Conservation (phyloP, 2,329 filamentous ascomycete species). For the Macrophomina phaseolina region DNA sequence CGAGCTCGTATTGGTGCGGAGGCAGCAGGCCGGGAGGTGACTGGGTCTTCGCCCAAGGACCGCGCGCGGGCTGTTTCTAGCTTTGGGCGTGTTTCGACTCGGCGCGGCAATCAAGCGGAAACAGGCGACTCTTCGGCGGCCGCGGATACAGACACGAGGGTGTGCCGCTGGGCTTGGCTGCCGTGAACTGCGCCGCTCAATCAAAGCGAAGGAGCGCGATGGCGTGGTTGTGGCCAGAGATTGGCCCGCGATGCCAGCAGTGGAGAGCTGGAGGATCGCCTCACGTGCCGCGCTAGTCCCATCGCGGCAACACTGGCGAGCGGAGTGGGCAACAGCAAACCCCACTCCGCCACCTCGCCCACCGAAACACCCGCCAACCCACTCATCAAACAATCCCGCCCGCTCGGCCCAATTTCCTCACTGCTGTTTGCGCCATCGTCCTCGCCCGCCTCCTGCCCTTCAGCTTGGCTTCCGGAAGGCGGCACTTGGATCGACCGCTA, state of each 20-base stretch:
- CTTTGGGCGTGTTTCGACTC: background rate
- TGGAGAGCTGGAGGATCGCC: background rate
- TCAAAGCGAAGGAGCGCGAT: background rate
- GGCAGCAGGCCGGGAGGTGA: background rate
- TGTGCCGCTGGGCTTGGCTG: background rate
- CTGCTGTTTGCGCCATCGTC: background rate
- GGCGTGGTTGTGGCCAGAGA: slow-evolving; percentile 19
- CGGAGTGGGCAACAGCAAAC: background rate
- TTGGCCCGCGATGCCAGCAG: background rate
- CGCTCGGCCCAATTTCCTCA: background rate
- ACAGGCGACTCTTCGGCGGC: slow-evolving; percentile 7
- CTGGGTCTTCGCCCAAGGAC: background rate
- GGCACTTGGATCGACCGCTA: background rate
- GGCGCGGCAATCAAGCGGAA: background rate
- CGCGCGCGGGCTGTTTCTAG: slow-evolving; percentile 2
- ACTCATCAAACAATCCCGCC: background rate
- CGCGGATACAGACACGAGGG: slow-evolving; percentile 4
- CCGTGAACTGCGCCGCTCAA: background rate
- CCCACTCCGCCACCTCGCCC: background rate
- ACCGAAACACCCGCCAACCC: no score
- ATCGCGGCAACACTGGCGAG: background rate
- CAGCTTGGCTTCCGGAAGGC: background rate
- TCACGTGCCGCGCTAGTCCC: background rate
- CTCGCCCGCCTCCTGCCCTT: background rate
- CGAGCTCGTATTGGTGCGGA: background rate